Percentiles rank a stretch among this genome's conserved stretches.
Conservation (phyloP, 202 grass and related monocot species). For the Setaria viridis region DNA sequence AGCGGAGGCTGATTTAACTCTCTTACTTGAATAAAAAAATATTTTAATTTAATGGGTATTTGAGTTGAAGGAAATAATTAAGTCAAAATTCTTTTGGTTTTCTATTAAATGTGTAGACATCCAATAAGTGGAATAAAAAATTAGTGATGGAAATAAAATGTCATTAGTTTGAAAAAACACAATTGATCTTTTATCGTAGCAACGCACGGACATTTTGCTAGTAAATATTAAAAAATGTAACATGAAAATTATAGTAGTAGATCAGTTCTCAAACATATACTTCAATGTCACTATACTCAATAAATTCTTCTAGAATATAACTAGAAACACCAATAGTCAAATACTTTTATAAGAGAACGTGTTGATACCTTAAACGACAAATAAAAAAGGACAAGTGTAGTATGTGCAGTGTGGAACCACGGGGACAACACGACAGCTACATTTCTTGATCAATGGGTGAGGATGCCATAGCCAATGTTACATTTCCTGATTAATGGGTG, state of each 20-base stretch:
- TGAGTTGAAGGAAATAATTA: no score
- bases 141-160: no score
- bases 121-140: no score
- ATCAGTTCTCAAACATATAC: slow-evolving; percentile 7
- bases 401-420: neutral
- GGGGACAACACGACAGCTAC: neutral
- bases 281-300: neutral
- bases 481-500: no score
- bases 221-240: neutral
- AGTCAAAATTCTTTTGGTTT: no score
- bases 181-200: no score
- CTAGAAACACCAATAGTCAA: neutral
- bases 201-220: no score
- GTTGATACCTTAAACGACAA: neutral
- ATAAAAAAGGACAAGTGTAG: neutral
- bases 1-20: no score
- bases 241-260: neutral
- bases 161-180: no score
- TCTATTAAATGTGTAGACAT: no score
- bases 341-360: neutral
- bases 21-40: no score
- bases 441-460: neutral
- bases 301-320: neutral
- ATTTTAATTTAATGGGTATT: no score
- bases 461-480: neutral